Base-by-base conservation (phyloP, 345 rosid genomes). In the Trapa incisa region DNA sequence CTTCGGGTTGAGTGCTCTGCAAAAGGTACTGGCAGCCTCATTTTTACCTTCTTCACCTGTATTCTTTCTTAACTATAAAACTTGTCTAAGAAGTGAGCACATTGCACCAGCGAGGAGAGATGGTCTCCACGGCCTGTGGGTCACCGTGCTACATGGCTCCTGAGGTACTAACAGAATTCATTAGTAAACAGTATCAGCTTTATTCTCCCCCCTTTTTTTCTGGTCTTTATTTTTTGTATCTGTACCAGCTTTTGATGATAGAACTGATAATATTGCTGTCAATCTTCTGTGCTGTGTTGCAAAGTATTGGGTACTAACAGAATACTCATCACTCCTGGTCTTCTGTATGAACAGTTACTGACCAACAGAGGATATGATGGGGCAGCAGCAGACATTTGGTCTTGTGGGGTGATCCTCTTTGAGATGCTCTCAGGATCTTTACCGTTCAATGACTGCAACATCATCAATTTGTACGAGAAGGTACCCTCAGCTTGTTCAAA, bases 121-220 rank as follows among this genome's bases (percentile, higher is more conserved):
- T 88, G 81, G 83, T 87, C 53, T 79, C 87, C n/a, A 93, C 97
- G 61, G 87, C 97, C 10, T 93, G 97, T 67, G 97, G 98, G 12
- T 93, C 98, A 35, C 98, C 97, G 0, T 86, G 92, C 71, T 90
- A 93, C 33, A 86, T 88, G 54, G 98, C 97, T 61, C 97, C 98
- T 0, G 98, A 93, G 96, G 97, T 88, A 71, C 75, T 76, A 64
- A 42, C 37, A 22, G 16, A 17, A 37, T 10, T 63, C n/a, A 41
- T 41, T 41, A 41, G 4, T 41, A 22, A 22, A 22, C 29, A 22
- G 29, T 22, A 22, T 22, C 29, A 22, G 29, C 29, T 22, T 22
- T 22, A 22, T 22, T 22, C 29, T 22, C 29, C 29, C 29, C 29
- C 29, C 29, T 22, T 22, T 22, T 22, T 22, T 22, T 22, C 29